These are phyloP conservation scores for Daldinia eschscholtzii DNA, from an alignment of 2,329 filamentous ascomycete species.

Conservation along the genomic window DNA sequence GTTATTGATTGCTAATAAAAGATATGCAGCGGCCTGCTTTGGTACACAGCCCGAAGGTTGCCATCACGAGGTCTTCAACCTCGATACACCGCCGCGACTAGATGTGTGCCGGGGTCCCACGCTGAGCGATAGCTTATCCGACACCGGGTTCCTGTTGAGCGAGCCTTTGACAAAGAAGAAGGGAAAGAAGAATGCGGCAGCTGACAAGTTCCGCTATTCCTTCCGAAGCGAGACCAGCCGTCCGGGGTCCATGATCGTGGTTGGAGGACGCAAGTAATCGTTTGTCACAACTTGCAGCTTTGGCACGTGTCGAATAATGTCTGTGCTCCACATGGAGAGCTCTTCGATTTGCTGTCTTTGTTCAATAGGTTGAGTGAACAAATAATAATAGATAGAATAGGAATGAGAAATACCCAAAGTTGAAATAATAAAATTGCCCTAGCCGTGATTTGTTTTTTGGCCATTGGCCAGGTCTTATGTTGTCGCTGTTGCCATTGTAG, in stretches of 20 bases:
- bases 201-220: neutral
- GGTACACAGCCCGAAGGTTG: neutral
- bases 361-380: neutral
- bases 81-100: neutral
- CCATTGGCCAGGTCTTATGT: neutral
- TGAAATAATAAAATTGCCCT: neutral
- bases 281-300: neutral
- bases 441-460: neutral
- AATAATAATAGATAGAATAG: neutral
- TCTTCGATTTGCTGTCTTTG: neutral
- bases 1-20: neutral
- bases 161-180: neutral
- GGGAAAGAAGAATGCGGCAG: neutral
- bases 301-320: neutral
- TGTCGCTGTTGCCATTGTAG: neutral
- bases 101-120: neutral
- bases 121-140: neutral
- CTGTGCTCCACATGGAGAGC: neutral
- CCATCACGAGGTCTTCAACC: neutral
- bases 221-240: neutral
- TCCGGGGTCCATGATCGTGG: neutral
- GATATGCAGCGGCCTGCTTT: neutral
- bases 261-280: neutral
- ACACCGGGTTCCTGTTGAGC: constrained; percentile 1
- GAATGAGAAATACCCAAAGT: neutral